Percentiles rank a stretch among this genome's conserved stretches.
phyloP scores from a whole-genome alignment of 495 filamentous ascomycete genomes.

The Daldinia decipiens region DNA sequence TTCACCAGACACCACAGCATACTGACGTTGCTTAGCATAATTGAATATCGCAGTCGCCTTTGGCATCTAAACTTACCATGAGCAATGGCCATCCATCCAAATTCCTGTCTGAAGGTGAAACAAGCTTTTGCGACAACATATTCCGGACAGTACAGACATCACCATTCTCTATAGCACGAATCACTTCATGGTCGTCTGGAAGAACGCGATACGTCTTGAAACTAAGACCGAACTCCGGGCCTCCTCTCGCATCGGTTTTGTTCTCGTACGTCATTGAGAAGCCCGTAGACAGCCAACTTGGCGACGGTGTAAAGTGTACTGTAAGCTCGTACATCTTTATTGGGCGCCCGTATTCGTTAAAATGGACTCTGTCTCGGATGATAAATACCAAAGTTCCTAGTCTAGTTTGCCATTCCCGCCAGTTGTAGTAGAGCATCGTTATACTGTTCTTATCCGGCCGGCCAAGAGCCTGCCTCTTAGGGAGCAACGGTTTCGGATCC shows the following conservation, averaged over 20 bases:
- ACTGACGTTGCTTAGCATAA: constrained; percentile 1
- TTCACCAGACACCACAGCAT: not conserved
- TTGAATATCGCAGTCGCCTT: not conserved
- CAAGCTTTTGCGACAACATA: constrained; percentile 19
- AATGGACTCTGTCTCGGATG: constrained; percentile 9
- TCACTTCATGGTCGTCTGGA: not conserved
- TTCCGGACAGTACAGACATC: constrained; percentile 1
- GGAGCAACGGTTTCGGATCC: not conserved
- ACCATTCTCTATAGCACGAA: not conserved
- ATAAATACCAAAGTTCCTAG: not conserved
- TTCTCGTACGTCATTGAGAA: constrained; percentile 17
- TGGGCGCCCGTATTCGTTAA: not conserved
- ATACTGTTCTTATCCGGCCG: not conserved
- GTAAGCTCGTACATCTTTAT: constrained; percentile 13
- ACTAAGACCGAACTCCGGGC: not conserved
- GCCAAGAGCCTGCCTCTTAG: not conserved
- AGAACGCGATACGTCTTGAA: constrained; percentile 20
- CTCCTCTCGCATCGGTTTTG: constrained; percentile 24
- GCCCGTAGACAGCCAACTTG: constrained; percentile 29
- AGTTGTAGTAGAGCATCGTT: not conserved
- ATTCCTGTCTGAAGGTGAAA: constrained; percentile 12
- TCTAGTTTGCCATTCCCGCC: not conserved
- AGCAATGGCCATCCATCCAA: not conserved
- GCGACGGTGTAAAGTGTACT: constrained; percentile 16
- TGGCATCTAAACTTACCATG: constrained; percentile 11